These are phyloP conservation scores for Kalmusia sp. DNA, from an alignment of 2,329 filamentous ascomycete species.

Conservation along the genomic window DNA sequence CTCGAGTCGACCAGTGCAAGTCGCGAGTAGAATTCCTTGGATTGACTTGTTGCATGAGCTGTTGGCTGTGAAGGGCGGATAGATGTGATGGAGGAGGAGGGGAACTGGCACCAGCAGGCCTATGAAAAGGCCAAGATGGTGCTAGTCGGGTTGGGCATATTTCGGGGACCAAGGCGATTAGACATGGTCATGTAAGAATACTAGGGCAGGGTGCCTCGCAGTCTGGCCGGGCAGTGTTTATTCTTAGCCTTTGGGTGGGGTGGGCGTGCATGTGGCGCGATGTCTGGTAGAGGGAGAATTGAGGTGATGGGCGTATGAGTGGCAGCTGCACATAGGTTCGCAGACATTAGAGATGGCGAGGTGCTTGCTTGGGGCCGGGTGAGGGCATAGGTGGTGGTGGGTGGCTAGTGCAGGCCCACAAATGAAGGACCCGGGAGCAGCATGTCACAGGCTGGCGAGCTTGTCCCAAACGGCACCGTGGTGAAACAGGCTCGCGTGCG, in stretches of 20 bases:
- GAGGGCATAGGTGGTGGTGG: not conserved
- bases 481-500: conserved; percentile 10
- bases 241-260: conserved; percentile 4
- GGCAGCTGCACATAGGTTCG: too few species aligned
- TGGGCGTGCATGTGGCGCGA: not conserved
- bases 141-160: not conserved
- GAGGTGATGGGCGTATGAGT: too few species aligned
- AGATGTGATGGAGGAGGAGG: not conserved
- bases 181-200: conserved; percentile 26
- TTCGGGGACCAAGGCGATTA: conserved; percentile 7
- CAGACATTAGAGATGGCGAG: too few species aligned
- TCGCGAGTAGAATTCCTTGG: too few species aligned
- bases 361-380: too few species aligned
- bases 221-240: conserved; percentile 7
- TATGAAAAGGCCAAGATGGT: conserved; percentile 3
- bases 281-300: not conserved
- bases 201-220: conserved; percentile 14
- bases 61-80: too few species aligned
- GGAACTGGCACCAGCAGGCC: not conserved
- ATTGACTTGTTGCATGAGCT: too few species aligned
- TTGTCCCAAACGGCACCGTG: conserved; percentile 3
- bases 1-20: too few species aligned
- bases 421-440: conserved; percentile 3
- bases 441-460: conserved; percentile 2
- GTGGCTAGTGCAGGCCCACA: not conserved